These are phyloP conservation scores for Suhomyces sp. DNA, from an alignment of 805 yeast species.

Conservation along the genomic window DNA sequence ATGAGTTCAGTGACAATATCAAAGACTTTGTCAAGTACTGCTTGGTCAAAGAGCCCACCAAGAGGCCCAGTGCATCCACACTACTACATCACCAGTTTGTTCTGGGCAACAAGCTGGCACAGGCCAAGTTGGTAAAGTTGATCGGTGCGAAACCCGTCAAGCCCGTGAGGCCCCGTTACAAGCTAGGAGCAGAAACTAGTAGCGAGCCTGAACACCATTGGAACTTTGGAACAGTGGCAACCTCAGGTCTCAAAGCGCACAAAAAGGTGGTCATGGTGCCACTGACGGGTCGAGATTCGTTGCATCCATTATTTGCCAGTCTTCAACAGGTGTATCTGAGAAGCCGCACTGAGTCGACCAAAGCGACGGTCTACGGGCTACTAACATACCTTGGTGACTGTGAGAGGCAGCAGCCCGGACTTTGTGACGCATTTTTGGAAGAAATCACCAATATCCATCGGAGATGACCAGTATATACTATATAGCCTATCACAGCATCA, in stretches of 20 bases:
- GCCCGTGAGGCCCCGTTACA: constrained; percentile 4
- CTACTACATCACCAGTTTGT: constrained; percentile 57
- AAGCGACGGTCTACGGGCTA: constrained; percentile 42
- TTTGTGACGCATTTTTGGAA: constrained; percentile 63
- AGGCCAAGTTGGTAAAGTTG: constrained; percentile 31
- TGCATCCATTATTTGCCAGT: constrained; percentile 39
- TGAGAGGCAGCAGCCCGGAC: constrained; percentile 59
- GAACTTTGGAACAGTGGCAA: constrained; percentile 16
- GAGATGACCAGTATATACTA: background rate
- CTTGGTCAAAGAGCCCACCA: constrained; percentile 59
- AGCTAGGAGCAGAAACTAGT: background rate
- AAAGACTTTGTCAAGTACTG: constrained; percentile 67
- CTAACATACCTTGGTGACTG: constrained; percentile 38
- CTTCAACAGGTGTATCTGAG: constrained; percentile 48
- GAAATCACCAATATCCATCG: constrained; percentile 29
- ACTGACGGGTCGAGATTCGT: background rate
- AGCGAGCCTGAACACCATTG: constrained; percentile 8
- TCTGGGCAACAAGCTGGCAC: constrained; percentile 21
- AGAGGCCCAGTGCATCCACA: constrained; percentile 59
- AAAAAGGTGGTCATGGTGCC: background rate
- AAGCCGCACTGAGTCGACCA: constrained; percentile 51
- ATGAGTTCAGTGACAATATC: constrained; percentile 45
- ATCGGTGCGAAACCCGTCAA: constrained; percentile 37
- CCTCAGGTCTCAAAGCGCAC: background rate
- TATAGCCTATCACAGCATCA: background rate